Evolutionary conservation across 106 monocot genomes (phyloP), one percentile per base, ranked within the genome.

Genomic region (Gastrodia elata): DNA sequence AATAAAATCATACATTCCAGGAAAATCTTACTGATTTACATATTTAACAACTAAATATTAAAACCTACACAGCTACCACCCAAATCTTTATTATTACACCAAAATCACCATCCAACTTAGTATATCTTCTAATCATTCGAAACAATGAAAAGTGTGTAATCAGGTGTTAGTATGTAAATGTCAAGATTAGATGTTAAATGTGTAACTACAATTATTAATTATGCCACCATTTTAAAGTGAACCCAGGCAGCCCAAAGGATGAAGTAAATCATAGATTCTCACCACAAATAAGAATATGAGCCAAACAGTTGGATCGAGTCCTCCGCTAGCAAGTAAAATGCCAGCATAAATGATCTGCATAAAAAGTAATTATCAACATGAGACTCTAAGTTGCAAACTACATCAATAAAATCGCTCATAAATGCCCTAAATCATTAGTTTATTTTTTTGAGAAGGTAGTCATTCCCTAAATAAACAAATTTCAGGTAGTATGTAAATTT

Each of bases 241-340:
- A 44, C 16, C 44, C 8, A 44, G 22, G 22, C n/a, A 44, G 11
- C 44, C 16, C 44, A 2, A n/a, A 5, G 44, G 44, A 44, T n/a
- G 44, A 44, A 44, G 6, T 9, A 44, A 44, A 39, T 25, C 6
- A 33, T 46, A 40, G 32, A 2, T 24, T 6, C 33, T 14, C 20
- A 96, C 92, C 86, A 96, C 96, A 83, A 96, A 92, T 9, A 83
- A 26, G 64, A 90, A 88, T 76, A 92, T 80, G 39, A 96, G 87
- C 92, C 92, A 96, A 3, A 96, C 41, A 38, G 92, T 88, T 40
- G 82, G 39, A 39, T 96, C 87, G 8, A 38, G 68, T 39, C 87
- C 96, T 35, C 96, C 88, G 37, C 83, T 88, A 7, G 84, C 92
- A 46, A 96, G 56, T 77, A 96, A 52, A 48, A 96, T 84, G 24